Percentiles rank a stretch among this genome's conserved stretches.
Conservation (phyloP, 345 rosid genomes). For the Physaria fendleri region DNA sequence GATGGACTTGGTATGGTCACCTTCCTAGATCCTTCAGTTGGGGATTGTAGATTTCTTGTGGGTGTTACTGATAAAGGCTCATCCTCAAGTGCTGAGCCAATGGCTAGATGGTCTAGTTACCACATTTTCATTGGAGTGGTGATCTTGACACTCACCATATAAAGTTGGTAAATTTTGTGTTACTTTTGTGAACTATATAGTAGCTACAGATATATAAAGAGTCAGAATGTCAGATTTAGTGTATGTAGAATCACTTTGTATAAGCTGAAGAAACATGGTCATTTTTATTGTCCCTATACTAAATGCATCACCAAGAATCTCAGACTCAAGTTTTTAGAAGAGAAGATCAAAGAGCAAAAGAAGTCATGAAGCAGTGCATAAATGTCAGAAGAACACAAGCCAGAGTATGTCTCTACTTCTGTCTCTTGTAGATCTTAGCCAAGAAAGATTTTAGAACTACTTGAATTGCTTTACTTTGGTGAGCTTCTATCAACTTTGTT, state of each 20-base stretch:
- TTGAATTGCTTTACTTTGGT: slow-evolving; percentile 64
- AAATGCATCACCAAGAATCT: background rate
- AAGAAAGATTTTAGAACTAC: slow-evolving; percentile 79
- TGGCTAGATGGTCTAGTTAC: slow-evolving; percentile 26
- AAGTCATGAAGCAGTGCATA: background rate
- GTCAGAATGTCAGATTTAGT: background rate
- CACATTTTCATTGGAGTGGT: slow-evolving; percentile 35
- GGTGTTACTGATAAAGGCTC: slow-evolving; percentile 55
- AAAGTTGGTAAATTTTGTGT: slow-evolving; percentile 33
- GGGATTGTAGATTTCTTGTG: slow-evolving; percentile 85
- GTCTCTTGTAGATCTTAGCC: slow-evolving; percentile 87
- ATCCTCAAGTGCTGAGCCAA: slow-evolving; percentile 31
- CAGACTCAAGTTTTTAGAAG: background rate
- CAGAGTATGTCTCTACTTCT: slow-evolving; percentile 27
- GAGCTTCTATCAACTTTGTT: slow-evolving; percentile 53
- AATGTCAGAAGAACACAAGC: background rate
- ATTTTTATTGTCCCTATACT: background rate
- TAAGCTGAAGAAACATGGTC: background rate
- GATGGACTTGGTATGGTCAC: slow-evolving; percentile 91
- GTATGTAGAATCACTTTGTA: background rate
- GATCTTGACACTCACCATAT: slow-evolving; percentile 36
- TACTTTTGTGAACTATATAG: slow-evolving; percentile 29
- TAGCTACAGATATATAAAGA: slow-evolving; percentile 5
- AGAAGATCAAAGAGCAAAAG: background rate
- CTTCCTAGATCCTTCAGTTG: slow-evolving; percentile 78